These are phyloP conservation scores for Nosema bombycis DNA, from an alignment of 371 early-diverging fungal species.

Conservation along the genomic window DNA sequence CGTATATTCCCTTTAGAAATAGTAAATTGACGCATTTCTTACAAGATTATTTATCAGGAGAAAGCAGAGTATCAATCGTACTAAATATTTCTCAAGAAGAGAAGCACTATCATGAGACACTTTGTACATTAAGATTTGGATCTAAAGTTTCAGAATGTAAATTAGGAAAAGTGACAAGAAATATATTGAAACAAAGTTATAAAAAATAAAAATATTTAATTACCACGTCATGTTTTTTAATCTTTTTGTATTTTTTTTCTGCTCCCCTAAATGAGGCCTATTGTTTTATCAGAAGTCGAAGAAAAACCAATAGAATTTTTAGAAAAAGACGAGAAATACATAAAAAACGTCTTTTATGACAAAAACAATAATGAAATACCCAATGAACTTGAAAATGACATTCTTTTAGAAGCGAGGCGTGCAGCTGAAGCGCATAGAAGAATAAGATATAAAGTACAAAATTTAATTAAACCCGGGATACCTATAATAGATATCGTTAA, in stretches of 20 bases:
- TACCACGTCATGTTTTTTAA: neutral
- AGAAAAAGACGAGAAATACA: slow-evolving; percentile 1
- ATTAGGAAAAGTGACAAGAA: slow-evolving; percentile 41
- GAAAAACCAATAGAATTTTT: slow-evolving; percentile 45
- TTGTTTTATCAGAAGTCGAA: slow-evolving; percentile 23
- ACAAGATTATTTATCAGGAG: slow-evolving; percentile 76
- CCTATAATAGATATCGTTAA: slow-evolving; percentile 82
- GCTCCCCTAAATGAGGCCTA: slow-evolving; percentile 23
- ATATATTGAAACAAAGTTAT: slow-evolving; percentile 20
- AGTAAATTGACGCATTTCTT: slow-evolving; percentile 86
- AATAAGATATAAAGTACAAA: slow-evolving; percentile 74
- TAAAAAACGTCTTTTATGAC: slow-evolving; percentile 13
- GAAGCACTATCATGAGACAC: slow-evolving; percentile 73
- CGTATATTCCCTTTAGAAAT: slow-evolving; percentile 87
- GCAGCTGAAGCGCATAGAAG: slow-evolving; percentile 67
- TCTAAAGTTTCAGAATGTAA: slow-evolving; percentile 71
- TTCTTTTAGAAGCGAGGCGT: slow-evolving; percentile 74
- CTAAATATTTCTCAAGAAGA: slow-evolving; percentile 79
- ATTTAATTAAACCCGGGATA: slow-evolving; percentile 86
- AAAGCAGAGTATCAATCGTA: slow-evolving; percentile 92
- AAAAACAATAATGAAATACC: slow-evolving; percentile 15
- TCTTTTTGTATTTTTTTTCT: neutral
- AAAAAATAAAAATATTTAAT: neutral
- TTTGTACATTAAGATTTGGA: slow-evolving; percentile 87
- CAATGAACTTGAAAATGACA: slow-evolving; percentile 22